phyloP scores from a whole-genome alignment of 768 basidiomycete species.

The Suillus plorans region DNA sequence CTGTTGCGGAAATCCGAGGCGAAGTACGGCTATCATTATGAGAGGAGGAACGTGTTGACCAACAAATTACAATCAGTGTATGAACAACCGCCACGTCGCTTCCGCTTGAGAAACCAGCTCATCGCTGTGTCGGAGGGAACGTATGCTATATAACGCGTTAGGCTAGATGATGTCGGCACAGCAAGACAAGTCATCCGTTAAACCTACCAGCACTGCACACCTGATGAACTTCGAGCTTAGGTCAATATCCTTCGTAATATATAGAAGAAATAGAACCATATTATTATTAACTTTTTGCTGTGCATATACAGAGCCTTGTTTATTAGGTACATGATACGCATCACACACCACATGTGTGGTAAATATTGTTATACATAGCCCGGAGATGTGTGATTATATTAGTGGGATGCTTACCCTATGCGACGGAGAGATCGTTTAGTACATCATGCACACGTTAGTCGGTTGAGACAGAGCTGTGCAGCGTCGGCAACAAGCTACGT shows the following conservation, averaged over 20 bases:
- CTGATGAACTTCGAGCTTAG: neutral
- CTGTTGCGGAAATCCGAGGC: neutral
- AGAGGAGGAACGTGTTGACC: neutral
- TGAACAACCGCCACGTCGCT: neutral
- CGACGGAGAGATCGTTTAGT: neutral
- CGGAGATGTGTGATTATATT: neutral
- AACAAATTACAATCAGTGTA: neutral
- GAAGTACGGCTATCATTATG: neutral
- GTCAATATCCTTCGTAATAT: neutral
- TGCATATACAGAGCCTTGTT: too few species aligned
- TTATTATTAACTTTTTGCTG: too few species aligned
- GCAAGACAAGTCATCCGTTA: too few species aligned
- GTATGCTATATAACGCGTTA: too few species aligned
- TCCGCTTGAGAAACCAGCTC: neutral
- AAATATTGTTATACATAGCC: neutral
- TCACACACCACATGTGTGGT: neutral
- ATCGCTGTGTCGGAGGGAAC: neutral
- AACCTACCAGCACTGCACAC: neutral
- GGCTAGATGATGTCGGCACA: too few species aligned
- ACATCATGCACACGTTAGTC: neutral
- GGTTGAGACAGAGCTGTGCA: neutral
- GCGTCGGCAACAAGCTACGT: neutral
- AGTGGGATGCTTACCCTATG: neutral
- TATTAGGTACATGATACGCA: neutral
- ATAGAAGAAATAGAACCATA: too few species aligned